These are phyloP conservation scores for Xylaria sp. DNA, from an alignment of 2,329 filamentous ascomycete species.

Conservation along the genomic window DNA sequence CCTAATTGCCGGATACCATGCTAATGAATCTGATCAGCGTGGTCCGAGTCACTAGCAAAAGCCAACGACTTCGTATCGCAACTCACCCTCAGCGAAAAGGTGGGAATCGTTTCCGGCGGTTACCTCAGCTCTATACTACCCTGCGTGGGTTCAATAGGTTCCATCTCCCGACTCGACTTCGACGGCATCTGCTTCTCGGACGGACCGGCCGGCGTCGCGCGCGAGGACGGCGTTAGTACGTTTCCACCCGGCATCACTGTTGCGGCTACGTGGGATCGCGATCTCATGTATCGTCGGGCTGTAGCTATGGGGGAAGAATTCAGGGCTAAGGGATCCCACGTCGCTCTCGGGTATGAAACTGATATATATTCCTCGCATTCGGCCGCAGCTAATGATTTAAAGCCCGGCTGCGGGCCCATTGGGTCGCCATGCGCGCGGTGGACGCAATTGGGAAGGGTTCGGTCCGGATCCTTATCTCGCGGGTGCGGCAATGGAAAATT, in stretches of 20 bases:
- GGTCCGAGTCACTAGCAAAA: constrained; percentile 8
- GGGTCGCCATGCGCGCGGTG: constrained; percentile 58
- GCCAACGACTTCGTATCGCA: constrained; percentile 18
- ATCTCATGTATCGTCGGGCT: constrained; percentile 82
- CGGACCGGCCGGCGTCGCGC: constrained; percentile 81
- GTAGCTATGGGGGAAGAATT: constrained; percentile 78
- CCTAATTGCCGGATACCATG: neutral
- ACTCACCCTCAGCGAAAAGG: constrained; percentile 12
- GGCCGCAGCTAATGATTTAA: neutral
- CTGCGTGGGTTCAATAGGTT: constrained; percentile 61
- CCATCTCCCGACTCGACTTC: constrained; percentile 74
- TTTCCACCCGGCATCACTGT: constrained; percentile 88
- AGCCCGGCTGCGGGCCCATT: constrained; percentile 56
- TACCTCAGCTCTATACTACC: neutral
- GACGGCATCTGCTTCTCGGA: constrained; percentile 85
- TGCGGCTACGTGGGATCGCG: constrained; percentile 86
- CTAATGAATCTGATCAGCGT: constrained; percentile 1
- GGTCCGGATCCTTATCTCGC: constrained; percentile 74
- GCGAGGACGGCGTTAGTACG: constrained; percentile 81
- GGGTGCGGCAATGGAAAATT: constrained; percentile 60
- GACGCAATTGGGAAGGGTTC: constrained; percentile 74
- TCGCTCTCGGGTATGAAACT: constrained; percentile 68
- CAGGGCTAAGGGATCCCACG: constrained; percentile 72
- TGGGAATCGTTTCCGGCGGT: constrained; percentile 12
- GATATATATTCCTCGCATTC: too few species aligned